These are phyloP conservation scores for Entrophospora sp. DNA, from an alignment of 192 early-diverging fungal species.

Conservation along the genomic window DNA sequence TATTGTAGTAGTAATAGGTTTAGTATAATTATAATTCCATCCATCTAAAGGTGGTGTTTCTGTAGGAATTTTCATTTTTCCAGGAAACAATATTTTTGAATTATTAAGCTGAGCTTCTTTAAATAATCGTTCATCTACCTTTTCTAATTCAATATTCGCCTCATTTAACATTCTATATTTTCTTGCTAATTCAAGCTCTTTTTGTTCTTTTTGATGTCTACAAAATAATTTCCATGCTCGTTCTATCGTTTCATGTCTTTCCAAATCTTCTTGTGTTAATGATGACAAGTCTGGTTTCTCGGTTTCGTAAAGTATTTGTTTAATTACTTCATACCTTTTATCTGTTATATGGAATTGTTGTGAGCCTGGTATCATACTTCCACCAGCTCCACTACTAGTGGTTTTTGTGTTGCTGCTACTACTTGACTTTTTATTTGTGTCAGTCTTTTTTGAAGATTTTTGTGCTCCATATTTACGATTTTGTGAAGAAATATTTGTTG, in stretches of 20 bases:
- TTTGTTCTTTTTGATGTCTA: slow-evolving; percentile 36
- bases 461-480: no score
- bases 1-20: no score
- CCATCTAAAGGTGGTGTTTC: slow-evolving; percentile 61
- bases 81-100: slow-evolving; percentile 52
- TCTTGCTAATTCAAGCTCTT: slow-evolving; percentile 34
- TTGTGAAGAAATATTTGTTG: no score
- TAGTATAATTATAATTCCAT: slow-evolving; percentile 56
- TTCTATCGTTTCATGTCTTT: slow-evolving; percentile 62
- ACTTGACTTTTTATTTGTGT: no score
- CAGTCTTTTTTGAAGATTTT: no score
- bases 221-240: slow-evolving; percentile 54
- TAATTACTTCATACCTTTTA: slow-evolving; percentile 60
- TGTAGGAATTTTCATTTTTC: slow-evolving; percentile 64
- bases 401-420: no score
- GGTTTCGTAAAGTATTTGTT: slow-evolving; percentile 57
- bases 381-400: not conserved
- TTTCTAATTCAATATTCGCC: slow-evolving; percentile 59
- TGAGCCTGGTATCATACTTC: not conserved
- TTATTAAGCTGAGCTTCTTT: slow-evolving; percentile 51
- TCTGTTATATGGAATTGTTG: slow-evolving; percentile 23
- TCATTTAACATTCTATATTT: slow-evolving; percentile 57
- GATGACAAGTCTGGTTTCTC: slow-evolving; percentile 34
- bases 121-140: slow-evolving; percentile 49
- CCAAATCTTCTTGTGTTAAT: slow-evolving; percentile 46